Conservation (phyloP, 75 land plant genomes). For the Cunninghamia lanceolata region DNA sequence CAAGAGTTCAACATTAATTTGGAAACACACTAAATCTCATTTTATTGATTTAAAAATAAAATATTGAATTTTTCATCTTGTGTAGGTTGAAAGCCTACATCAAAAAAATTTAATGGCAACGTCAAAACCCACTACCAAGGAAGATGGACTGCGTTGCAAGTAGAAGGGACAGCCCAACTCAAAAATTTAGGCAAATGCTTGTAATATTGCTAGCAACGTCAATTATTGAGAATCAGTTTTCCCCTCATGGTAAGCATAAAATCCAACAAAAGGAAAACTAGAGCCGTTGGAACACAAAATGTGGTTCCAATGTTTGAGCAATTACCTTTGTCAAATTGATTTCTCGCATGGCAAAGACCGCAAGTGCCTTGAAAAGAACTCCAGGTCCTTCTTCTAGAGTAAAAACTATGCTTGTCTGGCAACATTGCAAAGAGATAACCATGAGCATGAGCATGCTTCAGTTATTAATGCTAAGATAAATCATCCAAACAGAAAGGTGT, state of each 20-base stretch:
- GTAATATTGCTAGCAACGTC: too few species aligned
- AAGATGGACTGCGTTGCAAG: too few species aligned
- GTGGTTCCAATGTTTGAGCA: not conserved
- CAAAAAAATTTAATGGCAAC: too few species aligned
- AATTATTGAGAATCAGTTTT: not conserved
- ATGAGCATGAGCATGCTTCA: not conserved
- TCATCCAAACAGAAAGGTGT: not conserved
- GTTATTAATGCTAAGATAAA: not conserved
- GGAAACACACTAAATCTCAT: too few species aligned
- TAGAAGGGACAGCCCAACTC: too few species aligned
- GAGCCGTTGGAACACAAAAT: not conserved
- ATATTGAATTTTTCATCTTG: too few species aligned
- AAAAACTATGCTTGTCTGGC: constrained; percentile 88
- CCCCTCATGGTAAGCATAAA: not conserved
- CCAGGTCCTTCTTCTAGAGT: constrained; percentile 96
- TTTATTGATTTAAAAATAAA: too few species aligned
- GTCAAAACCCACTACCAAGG: too few species aligned
- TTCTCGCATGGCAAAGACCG: constrained; percentile 73
- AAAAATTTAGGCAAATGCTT: too few species aligned
- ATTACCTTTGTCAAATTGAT: constrained; percentile 79
- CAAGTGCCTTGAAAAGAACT: constrained; percentile 89
- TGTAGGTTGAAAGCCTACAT: too few species aligned
- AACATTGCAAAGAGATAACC: not conserved
- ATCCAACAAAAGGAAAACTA: not conserved
- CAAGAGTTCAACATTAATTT: too few species aligned